phyloP scores from a whole-genome alignment of 495 filamentous ascomycete genomes.

The Penicillium alfredii region DNA sequence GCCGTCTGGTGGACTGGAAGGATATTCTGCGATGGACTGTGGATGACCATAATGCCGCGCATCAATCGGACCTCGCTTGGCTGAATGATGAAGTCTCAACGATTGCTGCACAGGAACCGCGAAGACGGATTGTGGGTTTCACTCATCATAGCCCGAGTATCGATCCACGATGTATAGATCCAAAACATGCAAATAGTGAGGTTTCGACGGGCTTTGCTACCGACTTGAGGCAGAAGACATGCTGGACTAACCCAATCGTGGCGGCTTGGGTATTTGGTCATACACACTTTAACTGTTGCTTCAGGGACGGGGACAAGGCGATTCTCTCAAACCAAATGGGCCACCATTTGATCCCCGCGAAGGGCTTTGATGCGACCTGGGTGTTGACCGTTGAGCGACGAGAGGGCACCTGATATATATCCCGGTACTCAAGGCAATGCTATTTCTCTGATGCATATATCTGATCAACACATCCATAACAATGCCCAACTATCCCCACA shows the following conservation, averaged over 20 bases:
- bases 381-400: slow-evolving; percentile 2
- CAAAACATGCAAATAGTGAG: slow-evolving; percentile 24
- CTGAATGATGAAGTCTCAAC: slow-evolving; percentile 31
- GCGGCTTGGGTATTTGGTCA: slow-evolving; percentile 43
- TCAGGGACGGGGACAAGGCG: slow-evolving; percentile 12
- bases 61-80: slow-evolving; percentile 32
- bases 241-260: slow-evolving; percentile 31
- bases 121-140: slow-evolving; percentile 28
- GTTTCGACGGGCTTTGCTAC: slow-evolving; percentile 31
- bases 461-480: too few relatives aligned
- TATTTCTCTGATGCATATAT: neutral
- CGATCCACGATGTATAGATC: slow-evolving; percentile 23
- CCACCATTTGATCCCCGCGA: slow-evolving; percentile 11
- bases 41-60: slow-evolving; percentile 25
- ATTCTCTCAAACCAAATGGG: slow-evolving; percentile 19
- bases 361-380: slow-evolving; percentile 10
- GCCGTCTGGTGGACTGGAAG: slow-evolving; percentile 35
- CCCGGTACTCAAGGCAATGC: neutral
- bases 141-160: slow-evolving; percentile 40
- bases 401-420: neutral
- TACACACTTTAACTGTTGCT: slow-evolving; percentile 43
- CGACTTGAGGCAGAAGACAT: slow-evolving; percentile 31
- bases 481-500: neutral
- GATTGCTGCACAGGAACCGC: slow-evolving; percentile 14
- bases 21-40: slow-evolving; percentile 31